These are phyloP conservation scores for Eustoma russellianum DNA, from an alignment of 257 asterid species.

Conservation along the genomic window DNA sequence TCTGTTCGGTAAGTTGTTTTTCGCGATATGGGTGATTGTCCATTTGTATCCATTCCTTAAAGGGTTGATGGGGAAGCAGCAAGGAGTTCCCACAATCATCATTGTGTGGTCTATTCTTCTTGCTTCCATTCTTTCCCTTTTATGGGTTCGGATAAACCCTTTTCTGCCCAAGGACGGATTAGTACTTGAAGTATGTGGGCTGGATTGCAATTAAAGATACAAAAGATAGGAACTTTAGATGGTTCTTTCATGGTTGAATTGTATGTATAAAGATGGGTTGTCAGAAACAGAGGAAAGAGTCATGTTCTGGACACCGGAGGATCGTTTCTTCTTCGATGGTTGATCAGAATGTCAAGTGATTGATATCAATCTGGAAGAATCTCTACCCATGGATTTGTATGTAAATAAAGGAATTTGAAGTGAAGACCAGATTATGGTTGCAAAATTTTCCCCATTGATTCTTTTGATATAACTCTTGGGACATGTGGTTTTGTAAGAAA, in stretches of 20 bases:
- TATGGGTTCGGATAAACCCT: constrained; percentile 94
- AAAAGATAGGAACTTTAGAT: constrained; percentile 14
- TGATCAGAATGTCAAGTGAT: constrained; percentile 16
- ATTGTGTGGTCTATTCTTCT: constrained; percentile 95
- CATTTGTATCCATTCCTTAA: constrained; percentile 96
- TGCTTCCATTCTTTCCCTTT: constrained; percentile 77
- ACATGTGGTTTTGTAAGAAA: constrained; percentile 21
- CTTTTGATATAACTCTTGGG: constrained; percentile 48
- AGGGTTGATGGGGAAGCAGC: constrained; percentile 88
- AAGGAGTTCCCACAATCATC: constrained; percentile 69
- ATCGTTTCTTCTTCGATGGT: constrained; percentile 15
- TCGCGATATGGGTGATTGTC: constrained; percentile 92
- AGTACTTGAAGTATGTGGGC: constrained; percentile 76
- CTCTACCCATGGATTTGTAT: constrained; percentile 33
- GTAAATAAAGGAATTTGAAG: constrained; percentile 37
- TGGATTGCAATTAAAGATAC: constrained; percentile 64
- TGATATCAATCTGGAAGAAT: constrained; percentile 18
- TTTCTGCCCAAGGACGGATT: constrained; percentile 56
- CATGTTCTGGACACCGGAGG: constrained; percentile 15
- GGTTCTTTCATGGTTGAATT: constrained; percentile 12
- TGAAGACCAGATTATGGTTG: constrained; percentile 30
- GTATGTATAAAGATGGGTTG: constrained; percentile 24
- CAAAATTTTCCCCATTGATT: constrained; percentile 37
- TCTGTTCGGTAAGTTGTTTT: constrained; percentile 78
- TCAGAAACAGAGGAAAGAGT: constrained; percentile 12